Evolutionary conservation across 2,329 filamentous ascomycete genomes (phyloP).

Genomic region (Colletotrichum sp.): DNA sequence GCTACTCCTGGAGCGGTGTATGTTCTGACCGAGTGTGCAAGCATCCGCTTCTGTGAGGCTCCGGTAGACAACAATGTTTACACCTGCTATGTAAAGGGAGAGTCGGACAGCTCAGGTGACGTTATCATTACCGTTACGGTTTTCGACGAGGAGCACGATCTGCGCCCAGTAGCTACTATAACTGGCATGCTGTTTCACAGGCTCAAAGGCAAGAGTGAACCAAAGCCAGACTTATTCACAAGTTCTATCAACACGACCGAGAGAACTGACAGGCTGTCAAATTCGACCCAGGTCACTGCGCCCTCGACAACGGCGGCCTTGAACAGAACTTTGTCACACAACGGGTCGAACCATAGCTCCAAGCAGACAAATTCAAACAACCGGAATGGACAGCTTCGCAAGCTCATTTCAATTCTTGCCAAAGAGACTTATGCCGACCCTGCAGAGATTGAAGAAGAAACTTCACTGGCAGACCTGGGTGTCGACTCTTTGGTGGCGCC

Average conservation of each 20-base stretch:
- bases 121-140: not conserved
- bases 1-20: not conserved
- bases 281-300: not conserved
- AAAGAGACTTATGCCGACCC: not conserved
- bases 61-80: not conserved
- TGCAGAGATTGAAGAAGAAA: not conserved
- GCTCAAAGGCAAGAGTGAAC: not conserved
- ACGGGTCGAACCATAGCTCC: not conserved
- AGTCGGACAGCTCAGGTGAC: not conserved
- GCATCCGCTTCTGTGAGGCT: not conserved
- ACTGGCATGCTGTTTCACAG: not conserved
- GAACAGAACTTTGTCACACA: not conserved
- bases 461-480: not conserved
- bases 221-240: not conserved
- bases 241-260: not conserved
- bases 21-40: not conserved
- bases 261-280: not conserved
- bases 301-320: not conserved
- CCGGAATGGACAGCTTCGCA: not conserved
- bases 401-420: not conserved
- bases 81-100: not conserved
- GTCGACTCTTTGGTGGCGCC: not conserved
- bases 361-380: rapidly evolving
- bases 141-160: not conserved
- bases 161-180: not conserved